Conservation (phyloP, 2,329 filamentous ascomycete species). For the Monosporascus sp. region DNA sequence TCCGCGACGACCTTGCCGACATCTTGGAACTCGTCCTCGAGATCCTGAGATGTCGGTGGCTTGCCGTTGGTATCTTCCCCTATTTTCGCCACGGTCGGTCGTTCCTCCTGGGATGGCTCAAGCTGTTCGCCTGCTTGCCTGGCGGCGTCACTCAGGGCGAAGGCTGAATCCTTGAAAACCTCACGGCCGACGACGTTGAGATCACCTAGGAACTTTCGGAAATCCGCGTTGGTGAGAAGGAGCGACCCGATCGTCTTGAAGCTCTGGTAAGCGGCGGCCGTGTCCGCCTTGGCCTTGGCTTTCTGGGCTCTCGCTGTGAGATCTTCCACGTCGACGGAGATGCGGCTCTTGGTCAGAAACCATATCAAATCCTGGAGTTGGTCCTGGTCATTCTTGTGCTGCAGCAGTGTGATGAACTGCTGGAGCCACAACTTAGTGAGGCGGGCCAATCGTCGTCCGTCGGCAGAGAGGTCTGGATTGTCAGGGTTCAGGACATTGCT, state of each 20-base stretch:
- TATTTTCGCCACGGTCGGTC: constrained; percentile 41
- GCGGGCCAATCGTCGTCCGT: constrained; percentile 67
- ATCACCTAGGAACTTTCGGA: constrained; percentile 79
- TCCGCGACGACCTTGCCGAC: constrained; percentile 52
- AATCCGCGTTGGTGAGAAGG: constrained; percentile 86
- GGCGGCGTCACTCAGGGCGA: constrained; percentile 70
- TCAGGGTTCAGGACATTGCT: constrained; percentile 74
- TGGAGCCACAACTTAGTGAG: constrained; percentile 69
- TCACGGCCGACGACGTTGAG: constrained; percentile 72
- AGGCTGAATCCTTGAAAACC: constrained; percentile 81
- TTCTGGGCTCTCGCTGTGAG: constrained; percentile 55
- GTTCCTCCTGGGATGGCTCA: constrained; percentile 60
- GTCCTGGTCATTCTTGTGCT: constrained; percentile 76
- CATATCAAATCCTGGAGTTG: constrained; percentile 90
- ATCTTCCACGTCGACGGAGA: constrained; percentile 62
- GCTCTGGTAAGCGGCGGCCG: constrained; percentile 71
- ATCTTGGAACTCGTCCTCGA: constrained; percentile 51
- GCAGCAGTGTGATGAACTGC: constrained; percentile 74
- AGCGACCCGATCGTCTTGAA: constrained; percentile 76
- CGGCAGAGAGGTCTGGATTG: constrained; percentile 68
- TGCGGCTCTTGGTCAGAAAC: constrained; percentile 69
- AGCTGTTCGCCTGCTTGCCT: constrained; percentile 68
- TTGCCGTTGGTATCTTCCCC: constrained; percentile 19
- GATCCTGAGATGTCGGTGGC: constrained; percentile 54
- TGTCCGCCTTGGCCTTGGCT: constrained; percentile 64